These are phyloP conservation scores for Fusarium miscanthi DNA, from an alignment of 2,329 filamentous ascomycete species.

Conservation along the genomic window DNA sequence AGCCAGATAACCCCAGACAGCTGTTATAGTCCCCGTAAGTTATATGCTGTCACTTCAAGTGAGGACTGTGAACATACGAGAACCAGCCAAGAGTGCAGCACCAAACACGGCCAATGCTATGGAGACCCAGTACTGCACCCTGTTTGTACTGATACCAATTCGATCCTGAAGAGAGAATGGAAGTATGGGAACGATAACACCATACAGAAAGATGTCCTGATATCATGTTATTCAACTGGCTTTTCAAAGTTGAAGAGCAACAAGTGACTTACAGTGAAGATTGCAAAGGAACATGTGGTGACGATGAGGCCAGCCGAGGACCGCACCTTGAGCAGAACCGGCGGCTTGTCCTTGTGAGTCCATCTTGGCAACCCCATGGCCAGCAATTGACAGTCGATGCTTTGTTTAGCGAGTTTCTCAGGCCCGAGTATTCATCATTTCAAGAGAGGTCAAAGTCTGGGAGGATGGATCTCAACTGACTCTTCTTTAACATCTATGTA, in stretches of 20 bases:
- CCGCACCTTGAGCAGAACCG: conserved; percentile 45
- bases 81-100: conserved; percentile 46
- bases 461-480: conserved; percentile 4
- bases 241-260: not conserved
- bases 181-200: conserved; percentile 50
- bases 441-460: not conserved
- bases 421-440: not conserved
- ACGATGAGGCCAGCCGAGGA: conserved; percentile 50
- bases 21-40: conserved; percentile 31
- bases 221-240: not conserved
- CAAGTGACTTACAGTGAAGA: conserved; percentile 48
- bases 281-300: conserved; percentile 48
- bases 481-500: conserved; percentile 17
- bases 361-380: conserved; percentile 34
- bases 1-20: conserved; percentile 52
- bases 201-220: conserved; percentile 52
- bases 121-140: conserved; percentile 52
- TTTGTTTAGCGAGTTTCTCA: not conserved
- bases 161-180: conserved; percentile 48
- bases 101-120: conserved; percentile 51
- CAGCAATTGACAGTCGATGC: not conserved
- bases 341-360: conserved; percentile 39
- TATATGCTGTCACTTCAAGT: not conserved
- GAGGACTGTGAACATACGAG: conserved; percentile 43
- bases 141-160: conserved; percentile 39